Conservation (phyloP, 148 eudicot genomes). For the Camellia sinensis region DNA sequence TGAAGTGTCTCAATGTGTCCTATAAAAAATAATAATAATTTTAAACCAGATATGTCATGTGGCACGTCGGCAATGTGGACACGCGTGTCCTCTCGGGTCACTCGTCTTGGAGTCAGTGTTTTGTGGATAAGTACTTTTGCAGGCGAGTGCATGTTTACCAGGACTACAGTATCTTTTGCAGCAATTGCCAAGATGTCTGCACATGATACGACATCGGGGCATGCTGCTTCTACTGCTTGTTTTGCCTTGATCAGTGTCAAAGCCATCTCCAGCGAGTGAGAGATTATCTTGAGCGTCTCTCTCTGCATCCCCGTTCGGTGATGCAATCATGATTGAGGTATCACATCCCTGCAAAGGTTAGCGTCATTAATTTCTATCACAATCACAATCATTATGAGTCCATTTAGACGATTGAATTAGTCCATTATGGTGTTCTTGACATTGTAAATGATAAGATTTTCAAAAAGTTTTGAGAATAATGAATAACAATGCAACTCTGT, state of each 20-base stretch:
- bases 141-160: constrained; percentile 41
- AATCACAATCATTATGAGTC: background rate
- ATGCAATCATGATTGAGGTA: constrained; percentile 66
- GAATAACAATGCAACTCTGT: background rate
- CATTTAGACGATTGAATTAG: background rate
- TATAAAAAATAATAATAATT: no score
- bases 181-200: constrained; percentile 82
- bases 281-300: constrained; percentile 61
- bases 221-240: constrained; percentile 66
- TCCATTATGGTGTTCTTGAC: background rate
- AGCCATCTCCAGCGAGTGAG: constrained; percentile 78
- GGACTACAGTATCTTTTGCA: constrained; percentile 56
- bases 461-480: background rate
- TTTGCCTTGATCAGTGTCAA: constrained; percentile 75
- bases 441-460: no score
- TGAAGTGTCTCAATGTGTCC: no score
- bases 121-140: background rate
- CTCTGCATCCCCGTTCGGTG: constrained; percentile 68
- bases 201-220: constrained; percentile 81
- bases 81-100: background rate
- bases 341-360: constrained; percentile 64
- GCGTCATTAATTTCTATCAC: background rate
- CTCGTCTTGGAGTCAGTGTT: background rate
- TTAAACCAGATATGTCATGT: no score
- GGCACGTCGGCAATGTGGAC: no score